Percentiles rank a stretch among this genome's conserved stretches.
Conservation (phyloP, 805 yeast species). For the Wickerhamiella azyma region DNA sequence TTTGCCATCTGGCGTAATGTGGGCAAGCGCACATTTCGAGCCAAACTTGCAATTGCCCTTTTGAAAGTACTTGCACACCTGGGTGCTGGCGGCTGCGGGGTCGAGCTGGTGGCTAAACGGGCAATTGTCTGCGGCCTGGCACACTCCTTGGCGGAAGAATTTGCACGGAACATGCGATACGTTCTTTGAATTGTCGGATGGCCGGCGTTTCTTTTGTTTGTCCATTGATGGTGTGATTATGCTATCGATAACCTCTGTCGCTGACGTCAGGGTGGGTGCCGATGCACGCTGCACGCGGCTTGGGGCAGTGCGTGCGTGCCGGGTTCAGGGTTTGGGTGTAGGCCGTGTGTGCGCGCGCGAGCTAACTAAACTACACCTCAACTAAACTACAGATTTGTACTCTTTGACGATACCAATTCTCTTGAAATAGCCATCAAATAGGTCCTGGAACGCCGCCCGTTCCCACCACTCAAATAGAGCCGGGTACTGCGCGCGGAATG, state of each 20-base stretch:
- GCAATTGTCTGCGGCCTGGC: slow-evolving; percentile 88
- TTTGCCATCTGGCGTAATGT: slow-evolving; percentile 79
- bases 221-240: slow-evolving; percentile 1
- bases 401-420: slow-evolving; percentile 18
- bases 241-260: not conserved
- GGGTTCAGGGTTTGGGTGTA: not conserved
- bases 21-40: slow-evolving; percentile 85
- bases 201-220: slow-evolving; percentile 5
- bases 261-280: not conserved
- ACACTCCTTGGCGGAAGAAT: slow-evolving; percentile 79
- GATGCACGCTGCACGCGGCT: no score
- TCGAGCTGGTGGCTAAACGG: slow-evolving; percentile 70
- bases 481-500: slow-evolving; percentile 54
- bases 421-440: slow-evolving; percentile 36
- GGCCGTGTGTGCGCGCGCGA: not conserved
- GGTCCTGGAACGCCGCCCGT: slow-evolving; percentile 36
- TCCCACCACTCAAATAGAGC: slow-evolving; percentile 57
- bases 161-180: slow-evolving; percentile 94
- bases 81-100: slow-evolving; percentile 24
- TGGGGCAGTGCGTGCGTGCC: no score
- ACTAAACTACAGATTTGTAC: not conserved
- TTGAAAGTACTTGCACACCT: slow-evolving; percentile 83
- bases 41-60: slow-evolving; percentile 98
- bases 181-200: slow-evolving; percentile 29
- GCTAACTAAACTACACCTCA: not conserved